phyloP scores from a whole-genome alignment of 305 asterid species.

The Caryopteris hybrid region DNA sequence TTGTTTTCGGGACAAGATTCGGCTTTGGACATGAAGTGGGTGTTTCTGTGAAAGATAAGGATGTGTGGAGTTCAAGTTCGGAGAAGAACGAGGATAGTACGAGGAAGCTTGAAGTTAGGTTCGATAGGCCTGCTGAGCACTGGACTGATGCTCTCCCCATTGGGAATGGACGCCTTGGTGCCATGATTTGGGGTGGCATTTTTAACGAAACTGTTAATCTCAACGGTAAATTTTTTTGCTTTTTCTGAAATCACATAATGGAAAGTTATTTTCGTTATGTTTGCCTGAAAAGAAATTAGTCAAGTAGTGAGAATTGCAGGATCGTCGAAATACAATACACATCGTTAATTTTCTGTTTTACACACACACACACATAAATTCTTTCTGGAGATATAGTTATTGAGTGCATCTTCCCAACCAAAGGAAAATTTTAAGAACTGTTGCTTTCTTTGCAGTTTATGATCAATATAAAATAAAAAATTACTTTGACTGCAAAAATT shows the following conservation, averaged over 20 bases:
- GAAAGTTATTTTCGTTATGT: too few species aligned
- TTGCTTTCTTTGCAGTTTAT: too few species aligned
- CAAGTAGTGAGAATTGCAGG: background rate
- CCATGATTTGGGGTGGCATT: slow-evolving; percentile 77
- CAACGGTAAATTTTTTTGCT: slow-evolving; percentile 41
- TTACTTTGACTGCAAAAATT: background rate
- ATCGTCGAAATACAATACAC: background rate
- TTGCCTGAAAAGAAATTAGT: background rate
- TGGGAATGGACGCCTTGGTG: slow-evolving; percentile 86
- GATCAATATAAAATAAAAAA: too few species aligned
- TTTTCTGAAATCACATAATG: background rate
- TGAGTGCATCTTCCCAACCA: background rate
- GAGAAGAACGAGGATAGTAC: slow-evolving; percentile 15
- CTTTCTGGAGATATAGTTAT: background rate
- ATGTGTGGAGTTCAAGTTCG: slow-evolving; percentile 47
- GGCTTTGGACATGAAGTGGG: slow-evolving; percentile 10
- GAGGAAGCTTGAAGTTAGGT: slow-evolving; percentile 53
- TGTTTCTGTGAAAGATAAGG: slow-evolving; percentile 36
- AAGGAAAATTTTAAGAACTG: too few species aligned
- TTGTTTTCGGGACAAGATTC: background rate
- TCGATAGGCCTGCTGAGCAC: slow-evolving; percentile 45
- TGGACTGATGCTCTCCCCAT: slow-evolving; percentile 93
- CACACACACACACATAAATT: too few species aligned
- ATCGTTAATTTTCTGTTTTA: too few species aligned
- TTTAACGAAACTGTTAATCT: slow-evolving; percentile 61